Evolutionary conservation across 805 yeast species (phyloP).

Genomic region (Candida endomychidarum): DNA sequence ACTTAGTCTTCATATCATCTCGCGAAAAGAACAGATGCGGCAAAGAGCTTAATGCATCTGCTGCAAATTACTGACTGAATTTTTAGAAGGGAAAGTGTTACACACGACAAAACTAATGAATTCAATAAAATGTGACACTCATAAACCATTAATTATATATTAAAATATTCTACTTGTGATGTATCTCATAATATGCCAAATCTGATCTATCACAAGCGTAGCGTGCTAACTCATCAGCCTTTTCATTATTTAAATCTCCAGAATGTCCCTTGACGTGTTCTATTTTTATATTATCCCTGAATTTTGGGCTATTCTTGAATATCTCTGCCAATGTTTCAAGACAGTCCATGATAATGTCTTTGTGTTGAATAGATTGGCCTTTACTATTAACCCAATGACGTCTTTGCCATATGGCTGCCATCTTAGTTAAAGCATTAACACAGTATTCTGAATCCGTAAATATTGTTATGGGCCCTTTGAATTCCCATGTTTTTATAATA

Average conservation of each 20-base stretch:
- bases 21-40: too few relatives aligned
- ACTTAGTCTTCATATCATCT: slow-evolving; percentile 23
- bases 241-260: slow-evolving; percentile 68
- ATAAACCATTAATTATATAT: too few relatives aligned
- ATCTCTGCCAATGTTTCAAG: slow-evolving; percentile 13
- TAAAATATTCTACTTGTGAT: too few relatives aligned
- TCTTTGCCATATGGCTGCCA: slow-evolving; percentile 55
- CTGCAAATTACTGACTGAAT: too few relatives aligned
- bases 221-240: slow-evolving; percentile 75
- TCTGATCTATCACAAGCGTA: slow-evolving; percentile 44
- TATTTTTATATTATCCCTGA: slow-evolving; percentile 34
- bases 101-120: too few relatives aligned
- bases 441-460: slow-evolving; percentile 72
- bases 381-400: slow-evolving; percentile 52
- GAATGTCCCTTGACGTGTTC: slow-evolving; percentile 73
- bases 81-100: too few relatives aligned
- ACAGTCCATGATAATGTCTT: slow-evolving; percentile 47
- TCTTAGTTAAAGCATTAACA: slow-evolving; percentile 52
- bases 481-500: slow-evolving; percentile 2
- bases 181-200: too few relatives aligned
- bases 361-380: slow-evolving; percentile 50
- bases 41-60: background rate
- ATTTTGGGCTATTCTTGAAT: slow-evolving; percentile 11
- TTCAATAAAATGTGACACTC: too few relatives aligned
- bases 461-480: background rate